Percentiles rank a stretch among this genome's conserved stretches.
These are phyloP conservation scores for Pleoardoris graminearum DNA, from an alignment of 2,329 filamentous ascomycete species.

Conservation along the genomic window DNA sequence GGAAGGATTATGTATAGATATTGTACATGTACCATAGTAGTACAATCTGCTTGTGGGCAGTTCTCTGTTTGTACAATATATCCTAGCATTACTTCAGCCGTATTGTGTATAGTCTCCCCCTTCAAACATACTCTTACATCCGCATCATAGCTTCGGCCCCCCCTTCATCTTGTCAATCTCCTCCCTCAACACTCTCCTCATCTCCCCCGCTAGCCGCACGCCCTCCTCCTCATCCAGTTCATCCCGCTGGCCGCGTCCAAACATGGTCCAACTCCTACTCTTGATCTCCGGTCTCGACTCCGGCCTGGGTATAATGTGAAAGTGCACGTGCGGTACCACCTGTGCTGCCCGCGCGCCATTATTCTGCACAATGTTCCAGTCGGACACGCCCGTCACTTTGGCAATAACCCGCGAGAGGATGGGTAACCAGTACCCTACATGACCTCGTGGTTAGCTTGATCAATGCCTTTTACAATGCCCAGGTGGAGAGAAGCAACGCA, in stretches of 20 bases:
- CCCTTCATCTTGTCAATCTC: conserved; percentile 38
- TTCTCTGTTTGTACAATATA: conserved; percentile 1
- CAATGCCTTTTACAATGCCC: too few relatives aligned
- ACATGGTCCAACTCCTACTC: conserved; percentile 76
- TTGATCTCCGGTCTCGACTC: conserved; percentile 55
- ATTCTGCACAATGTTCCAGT: conserved; percentile 98
- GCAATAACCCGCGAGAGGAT: conserved; percentile 73
- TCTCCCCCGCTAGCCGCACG: conserved; percentile 58
- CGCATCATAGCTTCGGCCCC: conserved; percentile 6
- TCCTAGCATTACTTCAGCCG: background rate
- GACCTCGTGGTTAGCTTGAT: background rate
- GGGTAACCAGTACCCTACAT: conserved; percentile 61
- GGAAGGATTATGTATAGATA: conserved; percentile 20
- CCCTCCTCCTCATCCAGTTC: conserved; percentile 80
- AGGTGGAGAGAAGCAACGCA: conserved; percentile 42
- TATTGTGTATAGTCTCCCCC: too few relatives aligned
- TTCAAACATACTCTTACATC: too few relatives aligned
- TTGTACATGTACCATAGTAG: conserved; percentile 18
- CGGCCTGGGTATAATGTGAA: conserved; percentile 88
- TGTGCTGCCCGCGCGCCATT: conserved; percentile 89
- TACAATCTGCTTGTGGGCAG: background rate
- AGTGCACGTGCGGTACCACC: conserved; percentile 91
- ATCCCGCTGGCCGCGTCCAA: conserved; percentile 71
- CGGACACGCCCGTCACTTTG: conserved; percentile 68
- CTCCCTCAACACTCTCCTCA: conserved; percentile 46